Evolutionary conservation across 2,329 filamentous ascomycete species (phyloP).

Genomic region (Lasiodiplodia citricola): DNA sequence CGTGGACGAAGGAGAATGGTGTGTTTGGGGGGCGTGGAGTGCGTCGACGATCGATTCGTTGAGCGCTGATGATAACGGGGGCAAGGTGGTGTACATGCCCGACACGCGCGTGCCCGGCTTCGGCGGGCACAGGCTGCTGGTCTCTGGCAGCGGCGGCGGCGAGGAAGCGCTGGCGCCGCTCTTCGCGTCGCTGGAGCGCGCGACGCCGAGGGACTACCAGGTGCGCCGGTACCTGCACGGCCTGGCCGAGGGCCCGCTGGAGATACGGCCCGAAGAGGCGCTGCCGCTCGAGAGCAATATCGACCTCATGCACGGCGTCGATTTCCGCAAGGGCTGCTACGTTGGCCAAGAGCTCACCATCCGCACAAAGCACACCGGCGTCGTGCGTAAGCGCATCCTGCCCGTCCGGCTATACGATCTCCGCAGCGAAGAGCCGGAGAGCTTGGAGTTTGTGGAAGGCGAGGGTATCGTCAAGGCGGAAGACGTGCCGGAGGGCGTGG

Average conservation of each 20-base stretch:
- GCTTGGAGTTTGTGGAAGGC: slow-evolving; percentile 14
- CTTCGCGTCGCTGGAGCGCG: not conserved
- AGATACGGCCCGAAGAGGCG: slow-evolving; percentile 73
- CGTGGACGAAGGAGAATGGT: slow-evolving; percentile 67
- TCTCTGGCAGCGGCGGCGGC: not conserved
- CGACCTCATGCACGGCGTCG: slow-evolving; percentile 82
- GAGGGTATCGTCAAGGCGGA: slow-evolving; percentile 57
- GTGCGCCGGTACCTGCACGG: slow-evolving; percentile 71
- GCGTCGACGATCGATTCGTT: not conserved
- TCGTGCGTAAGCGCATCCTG: slow-evolving; percentile 87
- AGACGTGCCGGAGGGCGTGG: slow-evolving; percentile 41
- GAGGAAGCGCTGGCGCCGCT: slow-evolving; percentile 6
- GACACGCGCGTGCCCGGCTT: slow-evolving; percentile 9
- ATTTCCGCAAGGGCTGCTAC: slow-evolving; percentile 97
- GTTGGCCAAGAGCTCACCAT: slow-evolving; percentile 97
- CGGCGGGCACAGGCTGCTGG: slow-evolving; percentile 34
- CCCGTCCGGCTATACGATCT: slow-evolving; percentile 73
- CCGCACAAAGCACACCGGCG: slow-evolving; percentile 89
- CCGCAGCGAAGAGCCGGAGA: not conserved
- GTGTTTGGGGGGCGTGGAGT: slow-evolving; percentile 73
- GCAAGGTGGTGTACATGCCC: not conserved
- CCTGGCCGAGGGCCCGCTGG: slow-evolving; percentile 81
- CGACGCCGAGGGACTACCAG: not conserved
- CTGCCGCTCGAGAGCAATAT: slow-evolving; percentile 90
- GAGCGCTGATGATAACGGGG: not conserved